These are phyloP conservation scores for Irpex sp. DNA, from an alignment of 1,284 basidiomycete species.

Conservation along the genomic window DNA sequence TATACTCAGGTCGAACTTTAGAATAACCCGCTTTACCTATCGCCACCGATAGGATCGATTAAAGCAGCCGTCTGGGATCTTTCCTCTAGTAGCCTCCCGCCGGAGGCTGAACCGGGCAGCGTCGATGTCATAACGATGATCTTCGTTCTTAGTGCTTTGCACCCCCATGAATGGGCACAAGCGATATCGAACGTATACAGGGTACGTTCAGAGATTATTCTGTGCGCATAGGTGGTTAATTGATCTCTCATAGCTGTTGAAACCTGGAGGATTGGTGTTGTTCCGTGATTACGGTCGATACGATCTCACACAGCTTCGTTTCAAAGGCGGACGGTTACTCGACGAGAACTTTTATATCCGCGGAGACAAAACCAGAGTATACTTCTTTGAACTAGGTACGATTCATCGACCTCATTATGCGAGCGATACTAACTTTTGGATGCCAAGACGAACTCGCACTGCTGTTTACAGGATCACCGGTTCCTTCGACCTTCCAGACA, in stretches of 20 bases:
- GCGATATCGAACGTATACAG: slow-evolving; percentile 84
- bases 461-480: slow-evolving; percentile 68
- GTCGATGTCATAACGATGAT: slow-evolving; percentile 92
- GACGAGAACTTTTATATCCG: slow-evolving; percentile 94
- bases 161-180: slow-evolving; percentile 88
- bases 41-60: slow-evolving; percentile 69
- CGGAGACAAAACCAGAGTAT: slow-evolving; percentile 95
- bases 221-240: not conserved
- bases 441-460: slow-evolving; percentile 75
- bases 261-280: slow-evolving; percentile 83
- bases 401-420: not conserved
- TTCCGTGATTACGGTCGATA: slow-evolving; percentile 95
- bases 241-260: slow-evolving; percentile 63
- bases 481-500: slow-evolving; percentile 28
- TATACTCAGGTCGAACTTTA: slow-evolving; percentile 20
- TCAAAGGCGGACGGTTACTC: slow-evolving; percentile 85
- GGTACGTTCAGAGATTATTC: slow-evolving; percentile 36
- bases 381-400: slow-evolving; percentile 87
- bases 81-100: slow-evolving; percentile 64
- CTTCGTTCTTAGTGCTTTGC: slow-evolving; percentile 92
- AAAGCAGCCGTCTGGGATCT: slow-evolving; percentile 91
- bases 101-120: slow-evolving; percentile 56
- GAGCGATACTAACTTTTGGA: not conserved
- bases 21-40: slow-evolving; percentile 69
- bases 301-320: slow-evolving; percentile 91